These are phyloP conservation scores for Chloris gayana DNA, from an alignment of 176 grass and related monocot genomes.

Conservation along the genomic window DNA sequence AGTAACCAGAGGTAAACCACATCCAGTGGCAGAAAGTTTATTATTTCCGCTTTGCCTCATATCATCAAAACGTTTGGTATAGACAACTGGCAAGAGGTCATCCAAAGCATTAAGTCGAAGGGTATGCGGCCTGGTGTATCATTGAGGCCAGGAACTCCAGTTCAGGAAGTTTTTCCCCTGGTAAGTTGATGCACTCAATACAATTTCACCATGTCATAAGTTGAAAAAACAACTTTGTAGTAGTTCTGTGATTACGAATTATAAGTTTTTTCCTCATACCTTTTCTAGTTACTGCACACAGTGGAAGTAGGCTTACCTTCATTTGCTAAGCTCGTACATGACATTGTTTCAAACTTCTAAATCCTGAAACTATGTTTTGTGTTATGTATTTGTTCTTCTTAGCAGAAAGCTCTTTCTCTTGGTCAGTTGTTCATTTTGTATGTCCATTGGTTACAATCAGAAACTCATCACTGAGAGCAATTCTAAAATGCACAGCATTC, in stretches of 20 bases:
- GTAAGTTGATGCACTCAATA: slow-evolving; percentile 41
- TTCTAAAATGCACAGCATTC: background rate
- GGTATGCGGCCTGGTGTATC: slow-evolving; percentile 95
- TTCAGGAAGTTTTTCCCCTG: slow-evolving; percentile 86
- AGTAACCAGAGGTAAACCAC: slow-evolving; percentile 71
- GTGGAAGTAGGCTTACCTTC: background rate
- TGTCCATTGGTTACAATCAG: background rate
- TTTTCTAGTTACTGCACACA: background rate
- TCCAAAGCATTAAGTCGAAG: slow-evolving; percentile 72
- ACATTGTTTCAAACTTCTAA: background rate
- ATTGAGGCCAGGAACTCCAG: slow-evolving; percentile 82
- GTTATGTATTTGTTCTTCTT: slow-evolving; percentile 10
- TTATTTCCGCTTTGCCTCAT: slow-evolving; percentile 24
- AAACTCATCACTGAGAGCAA: background rate
- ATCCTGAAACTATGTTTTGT: slow-evolving; percentile 7
- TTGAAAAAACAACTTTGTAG: background rate
- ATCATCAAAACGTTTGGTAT: slow-evolving; percentile 26
- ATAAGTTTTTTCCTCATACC: background rate
- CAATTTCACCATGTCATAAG: background rate
- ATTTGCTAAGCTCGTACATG: background rate
- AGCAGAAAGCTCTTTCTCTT: too few species aligned
- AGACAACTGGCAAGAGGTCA: slow-evolving; percentile 94
- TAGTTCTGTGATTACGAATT: background rate
- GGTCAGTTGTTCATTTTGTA: background rate
- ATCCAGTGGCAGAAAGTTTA: slow-evolving; percentile 1